Conservation (phyloP, 75 land plant genomes). For the Chamaecyparis obtusa region DNA sequence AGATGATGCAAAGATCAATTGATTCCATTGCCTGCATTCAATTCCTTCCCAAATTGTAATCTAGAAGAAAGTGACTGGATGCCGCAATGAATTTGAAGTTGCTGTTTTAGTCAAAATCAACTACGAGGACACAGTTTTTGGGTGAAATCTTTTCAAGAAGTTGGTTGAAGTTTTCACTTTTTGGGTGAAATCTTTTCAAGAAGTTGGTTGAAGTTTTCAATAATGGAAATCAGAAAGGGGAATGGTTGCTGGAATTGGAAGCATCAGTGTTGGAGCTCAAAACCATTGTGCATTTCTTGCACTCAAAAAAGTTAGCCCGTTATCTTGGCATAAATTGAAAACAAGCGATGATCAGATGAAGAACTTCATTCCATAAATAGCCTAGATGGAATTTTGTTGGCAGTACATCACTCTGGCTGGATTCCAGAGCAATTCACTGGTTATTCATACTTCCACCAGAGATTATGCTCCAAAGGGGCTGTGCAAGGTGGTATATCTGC, state of each 20-base stretch:
- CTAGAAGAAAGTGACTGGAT: conserved; percentile 21
- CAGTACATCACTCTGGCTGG: conserved; percentile 95
- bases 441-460: conserved; percentile 69
- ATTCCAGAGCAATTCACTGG: conserved; percentile 79
- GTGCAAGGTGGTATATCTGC: conserved; percentile 90
- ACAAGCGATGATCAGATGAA: conserved; percentile 56
- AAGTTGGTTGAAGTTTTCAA: too few species aligned
- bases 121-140: conserved; percentile 91
- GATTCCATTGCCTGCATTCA: background rate
- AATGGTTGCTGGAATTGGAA: too few species aligned
- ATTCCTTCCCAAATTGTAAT: background rate
- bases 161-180: conserved; percentile 24
- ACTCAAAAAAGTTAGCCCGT: too few species aligned
- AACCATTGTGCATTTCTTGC: too few species aligned
- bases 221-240: too few species aligned
- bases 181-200: too few species aligned
- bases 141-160: conserved; percentile 71
- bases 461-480: conserved; percentile 74
- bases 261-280: too few species aligned
- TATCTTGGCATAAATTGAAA: too few species aligned
- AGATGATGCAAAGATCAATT: background rate
- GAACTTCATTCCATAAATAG: conserved; percentile 75
- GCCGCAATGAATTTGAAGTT: conserved; percentile 29
- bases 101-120: conserved; percentile 67
- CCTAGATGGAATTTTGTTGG: conserved; percentile 78